Evolutionary conservation across 2,329 filamentous ascomycete species (phyloP).

Genomic region (Stemphylium vesicarium): DNA sequence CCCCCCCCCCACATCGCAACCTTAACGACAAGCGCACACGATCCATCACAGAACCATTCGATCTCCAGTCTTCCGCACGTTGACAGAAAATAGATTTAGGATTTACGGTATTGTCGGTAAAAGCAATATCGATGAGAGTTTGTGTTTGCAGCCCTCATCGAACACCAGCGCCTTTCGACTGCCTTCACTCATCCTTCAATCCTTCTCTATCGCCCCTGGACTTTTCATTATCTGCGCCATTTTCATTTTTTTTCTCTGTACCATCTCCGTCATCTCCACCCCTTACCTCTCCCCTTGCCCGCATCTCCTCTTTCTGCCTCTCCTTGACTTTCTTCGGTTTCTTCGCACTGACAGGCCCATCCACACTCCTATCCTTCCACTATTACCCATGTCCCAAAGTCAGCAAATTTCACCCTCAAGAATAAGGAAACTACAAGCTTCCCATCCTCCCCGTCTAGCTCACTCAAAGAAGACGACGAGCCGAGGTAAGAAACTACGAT

Average conservation of each 20-base stretch:
- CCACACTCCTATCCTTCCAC: conserved; percentile 53
- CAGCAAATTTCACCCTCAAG: background rate
- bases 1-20: background rate
- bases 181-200: too few relatives aligned
- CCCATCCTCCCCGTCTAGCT: background rate
- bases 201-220: background rate
- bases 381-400: conserved; percentile 12
- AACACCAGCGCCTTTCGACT: too few relatives aligned
- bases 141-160: too few relatives aligned
- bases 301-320: conserved; percentile 31
- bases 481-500: conserved; percentile 11
- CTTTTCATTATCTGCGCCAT: background rate
- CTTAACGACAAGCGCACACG: background rate
- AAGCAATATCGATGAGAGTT: too few relatives aligned
- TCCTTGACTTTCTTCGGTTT: conserved; percentile 51
- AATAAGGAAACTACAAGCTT: too few relatives aligned
- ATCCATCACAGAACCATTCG: background rate
- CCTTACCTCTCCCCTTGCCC: background rate
- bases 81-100: background rate
- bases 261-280: background rate
- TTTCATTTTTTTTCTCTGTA: background rate
- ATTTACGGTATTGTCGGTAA: too few relatives aligned
- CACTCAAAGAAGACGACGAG: background rate
- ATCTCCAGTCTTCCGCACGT: background rate
- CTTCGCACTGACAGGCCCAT: conserved; percentile 51